Percentiles rank a stretch among this genome's conserved stretches.
Evolutionary conservation across 2,329 filamentous ascomycete species (phyloP).

Genomic region (Talaromyces piceae): DNA sequence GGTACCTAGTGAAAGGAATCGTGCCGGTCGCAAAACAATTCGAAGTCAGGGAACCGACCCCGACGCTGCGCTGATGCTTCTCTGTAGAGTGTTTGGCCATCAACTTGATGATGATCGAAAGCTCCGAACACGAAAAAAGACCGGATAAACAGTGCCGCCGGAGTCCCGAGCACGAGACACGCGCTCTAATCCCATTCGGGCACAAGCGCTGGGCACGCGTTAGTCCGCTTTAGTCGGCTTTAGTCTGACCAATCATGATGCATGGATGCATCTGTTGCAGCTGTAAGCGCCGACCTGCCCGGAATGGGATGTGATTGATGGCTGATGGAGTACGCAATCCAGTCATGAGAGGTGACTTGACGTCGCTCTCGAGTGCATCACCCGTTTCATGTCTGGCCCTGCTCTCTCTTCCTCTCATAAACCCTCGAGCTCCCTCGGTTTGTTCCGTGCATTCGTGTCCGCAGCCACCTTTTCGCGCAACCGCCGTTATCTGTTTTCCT

Average conservation of each 20-base stretch:
- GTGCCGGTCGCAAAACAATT: background rate
- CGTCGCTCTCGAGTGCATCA: too few species aligned
- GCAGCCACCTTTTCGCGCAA: background rate
- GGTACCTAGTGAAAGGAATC: background rate
- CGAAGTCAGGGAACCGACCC: background rate
- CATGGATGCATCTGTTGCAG: constrained; percentile 2
- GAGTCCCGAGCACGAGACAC: background rate
- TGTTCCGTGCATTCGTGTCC: constrained; percentile 4
- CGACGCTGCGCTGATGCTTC: background rate
- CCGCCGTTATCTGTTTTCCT: background rate
- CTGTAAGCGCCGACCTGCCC: constrained; percentile 10
- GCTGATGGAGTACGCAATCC: background rate
- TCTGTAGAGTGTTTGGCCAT: background rate
- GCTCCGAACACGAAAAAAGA: background rate
- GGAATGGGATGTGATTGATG: too few species aligned
- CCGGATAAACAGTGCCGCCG: constrained; percentile 6
- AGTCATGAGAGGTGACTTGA: constrained; percentile 6
- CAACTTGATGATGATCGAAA: background rate
- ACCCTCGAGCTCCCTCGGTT: background rate
- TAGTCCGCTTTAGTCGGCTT: background rate
- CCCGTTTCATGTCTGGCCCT: background rate
- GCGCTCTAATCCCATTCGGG: background rate
- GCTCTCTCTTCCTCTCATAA: background rate
- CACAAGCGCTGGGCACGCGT: background rate
- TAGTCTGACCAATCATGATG: constrained; percentile 11